Base-by-base conservation (phyloP, 2,329 filamentous ascomycete species). In the Penicillium vulpinum region DNA sequence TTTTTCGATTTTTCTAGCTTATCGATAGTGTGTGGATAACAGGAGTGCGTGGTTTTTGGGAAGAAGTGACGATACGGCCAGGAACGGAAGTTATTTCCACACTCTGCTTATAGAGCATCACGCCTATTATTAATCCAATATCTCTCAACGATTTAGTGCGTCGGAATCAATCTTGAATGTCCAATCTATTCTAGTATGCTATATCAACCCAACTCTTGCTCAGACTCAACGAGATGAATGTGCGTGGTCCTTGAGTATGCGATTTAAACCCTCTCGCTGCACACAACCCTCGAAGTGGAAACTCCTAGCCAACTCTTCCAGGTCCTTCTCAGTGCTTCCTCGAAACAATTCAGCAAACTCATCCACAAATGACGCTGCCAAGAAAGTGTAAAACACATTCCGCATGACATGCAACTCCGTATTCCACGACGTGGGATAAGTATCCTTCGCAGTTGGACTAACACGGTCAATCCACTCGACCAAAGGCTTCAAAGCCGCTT, bases 281-380 rank as follows among this genome's bases (percentile, higher is more conserved):
- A 81, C 57, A 62, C 83, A 86, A 41, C 81, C 76, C 45, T 85
- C 81, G 62, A 84, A 79, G 26, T 76, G 75, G 63, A 86, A 86
- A 56, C 77, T 83, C 15, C 67, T 72, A 0, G 81, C 82, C 43
- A 84, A 69, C 56, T 79, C 80, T 58, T 87, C 83, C 24, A 87
- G 64, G 60, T 85, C 79, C 28, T 79, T 77, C 51, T 79, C 67
- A 0, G 69, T 75, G 74, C 81, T 82, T 4, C 72, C 80, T 39
- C 73, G 69, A 61, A 87, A 87, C 31, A 83, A 68, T 62, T 80
- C 78, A 0, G 83, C 83, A 67, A 83, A 80, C 66, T 86, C 84
- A 67, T 80, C 78, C 6, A 75, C 75, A 55, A 83, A 73, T 50
- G 80, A 81, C 56, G 80, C 78, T 9, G 79, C 78, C 62, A 86